phyloP scores from a whole-genome alignment of 2,329 filamentous ascomycete species.

The Curvularia hawaiiensis region DNA sequence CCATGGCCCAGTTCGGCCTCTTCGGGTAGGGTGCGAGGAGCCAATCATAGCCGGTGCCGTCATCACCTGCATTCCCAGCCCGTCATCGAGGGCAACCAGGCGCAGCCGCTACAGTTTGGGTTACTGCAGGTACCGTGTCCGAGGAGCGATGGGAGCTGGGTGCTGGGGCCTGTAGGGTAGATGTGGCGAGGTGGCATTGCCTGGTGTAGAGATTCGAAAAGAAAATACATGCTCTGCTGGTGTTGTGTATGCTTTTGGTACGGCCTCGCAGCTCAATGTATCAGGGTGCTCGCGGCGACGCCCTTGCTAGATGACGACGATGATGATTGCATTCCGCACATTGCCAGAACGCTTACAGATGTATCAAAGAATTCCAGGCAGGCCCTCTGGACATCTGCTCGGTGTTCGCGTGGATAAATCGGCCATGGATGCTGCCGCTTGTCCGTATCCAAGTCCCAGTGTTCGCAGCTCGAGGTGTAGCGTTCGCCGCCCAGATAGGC shows the following conservation, averaged over 20 bases:
- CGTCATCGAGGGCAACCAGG: constrained; percentile 11
- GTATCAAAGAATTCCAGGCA: too few species aligned
- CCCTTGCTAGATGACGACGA: not conserved
- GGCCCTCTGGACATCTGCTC: not conserved
- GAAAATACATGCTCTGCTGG: not conserved
- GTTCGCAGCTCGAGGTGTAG: constrained; percentile 17
- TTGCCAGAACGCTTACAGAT: not conserved
- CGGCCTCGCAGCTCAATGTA: not conserved
- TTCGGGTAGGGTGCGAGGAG: constrained; percentile 15
- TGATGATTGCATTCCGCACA: not conserved
- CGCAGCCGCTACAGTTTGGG: constrained; percentile 7
- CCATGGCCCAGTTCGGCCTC: constrained; percentile 33
- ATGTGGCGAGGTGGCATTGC: too few species aligned
- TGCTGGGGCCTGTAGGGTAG: not conserved
- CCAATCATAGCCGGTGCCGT: constrained; percentile 33
- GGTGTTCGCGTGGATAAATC: not conserved
- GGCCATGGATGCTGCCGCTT: not conserved
- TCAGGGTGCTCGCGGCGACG: not conserved
- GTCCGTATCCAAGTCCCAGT: not conserved
- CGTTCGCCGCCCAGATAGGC: constrained; percentile 3
- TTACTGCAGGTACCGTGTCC: constrained; percentile 34
- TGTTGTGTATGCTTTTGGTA: not conserved
- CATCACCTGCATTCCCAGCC: constrained; percentile 25
- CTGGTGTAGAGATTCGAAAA: not conserved
- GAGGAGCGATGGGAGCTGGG: not conserved